phyloP scores from a whole-genome alignment of 129 eudicot species.

The Lactuca saligna region DNA sequence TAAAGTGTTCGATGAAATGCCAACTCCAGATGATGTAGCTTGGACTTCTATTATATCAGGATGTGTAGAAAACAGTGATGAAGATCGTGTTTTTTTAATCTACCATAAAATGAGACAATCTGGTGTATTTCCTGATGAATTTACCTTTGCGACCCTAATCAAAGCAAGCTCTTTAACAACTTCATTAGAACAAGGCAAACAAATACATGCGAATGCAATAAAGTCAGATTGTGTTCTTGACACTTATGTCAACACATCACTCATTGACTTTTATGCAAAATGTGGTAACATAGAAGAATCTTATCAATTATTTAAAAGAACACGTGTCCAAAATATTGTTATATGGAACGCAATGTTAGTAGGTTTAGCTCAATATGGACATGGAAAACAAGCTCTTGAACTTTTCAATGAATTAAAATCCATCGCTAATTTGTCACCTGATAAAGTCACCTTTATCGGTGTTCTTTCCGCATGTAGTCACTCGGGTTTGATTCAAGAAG shows the following conservation, averaged over 20 bases:
- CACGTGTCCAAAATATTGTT: slow-evolving; percentile 23
- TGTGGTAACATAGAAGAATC: slow-evolving; percentile 54
- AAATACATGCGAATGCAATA: slow-evolving; percentile 47
- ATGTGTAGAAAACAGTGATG: slow-evolving; percentile 49
- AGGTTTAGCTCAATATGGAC: slow-evolving; percentile 56
- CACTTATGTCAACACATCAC: slow-evolving; percentile 41
- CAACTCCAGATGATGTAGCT: slow-evolving; percentile 43
- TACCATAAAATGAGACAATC: slow-evolving; percentile 47
- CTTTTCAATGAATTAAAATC: slow-evolving; percentile 35
- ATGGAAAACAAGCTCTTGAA: slow-evolving; percentile 41
- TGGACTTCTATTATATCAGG: slow-evolving; percentile 56
- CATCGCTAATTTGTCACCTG: slow-evolving; percentile 31
- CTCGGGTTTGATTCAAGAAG: slow-evolving; percentile 49
- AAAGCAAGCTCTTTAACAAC: slow-evolving; percentile 50
- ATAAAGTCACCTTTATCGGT: slow-evolving; percentile 47
- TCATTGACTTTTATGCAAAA: slow-evolving; percentile 51
- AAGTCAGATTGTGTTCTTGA: slow-evolving; percentile 36
- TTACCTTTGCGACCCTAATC: slow-evolving; percentile 46
- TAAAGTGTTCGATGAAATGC: slow-evolving; percentile 34
- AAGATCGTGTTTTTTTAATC: slow-evolving; percentile 36
- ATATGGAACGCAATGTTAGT: slow-evolving; percentile 55
- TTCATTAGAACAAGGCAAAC: slow-evolving; percentile 52
- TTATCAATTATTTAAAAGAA: slow-evolving; percentile 35
- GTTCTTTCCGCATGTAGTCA: slow-evolving; percentile 51
- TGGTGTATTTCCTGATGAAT: slow-evolving; percentile 44